Evolutionary conservation across 305 asterid species (phyloP).

Genomic region (Fraxinus albicans): DNA sequence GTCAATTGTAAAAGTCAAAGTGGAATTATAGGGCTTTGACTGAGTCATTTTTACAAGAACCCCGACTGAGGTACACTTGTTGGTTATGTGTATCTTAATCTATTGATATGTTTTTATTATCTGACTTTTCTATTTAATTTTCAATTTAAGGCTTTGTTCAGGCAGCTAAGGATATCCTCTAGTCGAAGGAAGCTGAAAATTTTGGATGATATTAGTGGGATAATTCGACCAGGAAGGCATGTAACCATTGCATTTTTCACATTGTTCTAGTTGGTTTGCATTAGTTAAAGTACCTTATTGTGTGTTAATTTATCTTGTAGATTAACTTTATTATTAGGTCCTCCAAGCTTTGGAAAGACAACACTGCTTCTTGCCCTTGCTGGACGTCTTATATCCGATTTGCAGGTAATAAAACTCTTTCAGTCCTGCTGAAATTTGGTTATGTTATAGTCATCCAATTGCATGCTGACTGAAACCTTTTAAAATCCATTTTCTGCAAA

Average conservation of each 20-base stretch:
- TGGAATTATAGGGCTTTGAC: no score
- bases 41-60: no score
- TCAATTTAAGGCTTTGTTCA: slow-evolving; percentile 58
- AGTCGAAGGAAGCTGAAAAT: slow-evolving; percentile 68
- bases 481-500: slow-evolving; percentile 8
- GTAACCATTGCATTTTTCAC: slow-evolving; percentile 20
- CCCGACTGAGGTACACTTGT: slow-evolving; percentile 66
- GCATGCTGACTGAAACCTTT: slow-evolving; percentile 9
- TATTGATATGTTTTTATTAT: neutral
- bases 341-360: slow-evolving; percentile 97
- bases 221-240: slow-evolving; percentile 92
- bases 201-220: slow-evolving; percentile 82
- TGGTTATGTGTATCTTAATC: neutral
- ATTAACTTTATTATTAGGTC: slow-evolving; percentile 84
- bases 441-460: slow-evolving; percentile 13
- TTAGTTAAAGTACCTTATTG: slow-evolving; percentile 27
- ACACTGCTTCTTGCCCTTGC: slow-evolving; percentile 85
- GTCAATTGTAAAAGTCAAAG: no score
- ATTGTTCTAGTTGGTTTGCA: slow-evolving; percentile 20
- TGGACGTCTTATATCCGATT: slow-evolving; percentile 78
- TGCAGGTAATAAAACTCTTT: slow-evolving; percentile 56
- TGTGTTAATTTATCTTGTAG: slow-evolving; percentile 40
- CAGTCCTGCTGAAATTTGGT: neutral
- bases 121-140: slow-evolving; percentile 27
- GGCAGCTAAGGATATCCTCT: slow-evolving; percentile 62